These are phyloP conservation scores for Juncus effusus DNA, from an alignment of 176 grass and related monocot species.

Conservation along the genomic window DNA sequence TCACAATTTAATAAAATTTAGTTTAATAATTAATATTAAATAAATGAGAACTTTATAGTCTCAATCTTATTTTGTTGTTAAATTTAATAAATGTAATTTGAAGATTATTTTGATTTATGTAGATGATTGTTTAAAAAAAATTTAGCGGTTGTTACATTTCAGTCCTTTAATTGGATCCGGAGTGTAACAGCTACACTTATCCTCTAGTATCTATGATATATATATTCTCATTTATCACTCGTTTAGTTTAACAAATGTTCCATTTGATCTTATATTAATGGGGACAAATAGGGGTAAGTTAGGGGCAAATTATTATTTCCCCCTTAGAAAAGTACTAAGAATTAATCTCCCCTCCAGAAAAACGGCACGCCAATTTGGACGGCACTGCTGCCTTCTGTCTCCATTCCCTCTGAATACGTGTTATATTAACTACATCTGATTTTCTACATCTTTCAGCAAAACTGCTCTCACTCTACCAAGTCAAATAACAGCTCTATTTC, in stretches of 20 bases:
- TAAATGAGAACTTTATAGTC: too few species aligned
- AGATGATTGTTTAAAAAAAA: too few species aligned
- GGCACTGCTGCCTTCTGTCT: slow-evolving; percentile 3
- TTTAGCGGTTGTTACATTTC: too few species aligned
- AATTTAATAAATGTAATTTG: too few species aligned
- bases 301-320: slow-evolving; percentile 1
- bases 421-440: neutral
- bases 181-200: too few species aligned
- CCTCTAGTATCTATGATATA: too few species aligned
- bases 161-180: too few species aligned
- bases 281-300: neutral
- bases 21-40: too few species aligned
- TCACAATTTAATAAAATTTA: too few species aligned
- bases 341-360: slow-evolving; percentile 2
- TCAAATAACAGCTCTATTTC: neutral
- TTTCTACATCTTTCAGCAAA: neutral
- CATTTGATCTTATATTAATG: neutral
- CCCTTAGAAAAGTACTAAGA: slow-evolving; percentile 7
- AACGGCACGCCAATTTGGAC: slow-evolving; percentile 23
- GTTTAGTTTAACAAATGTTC: neutral
- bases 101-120: too few species aligned
- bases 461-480: neutral
- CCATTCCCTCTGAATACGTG: neutral
- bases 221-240: neutral
- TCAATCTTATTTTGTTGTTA: too few species aligned